These are phyloP conservation scores for Yarrowia alimentaria DNA, from an alignment of 805 yeast genomes.

Conservation along the genomic window DNA sequence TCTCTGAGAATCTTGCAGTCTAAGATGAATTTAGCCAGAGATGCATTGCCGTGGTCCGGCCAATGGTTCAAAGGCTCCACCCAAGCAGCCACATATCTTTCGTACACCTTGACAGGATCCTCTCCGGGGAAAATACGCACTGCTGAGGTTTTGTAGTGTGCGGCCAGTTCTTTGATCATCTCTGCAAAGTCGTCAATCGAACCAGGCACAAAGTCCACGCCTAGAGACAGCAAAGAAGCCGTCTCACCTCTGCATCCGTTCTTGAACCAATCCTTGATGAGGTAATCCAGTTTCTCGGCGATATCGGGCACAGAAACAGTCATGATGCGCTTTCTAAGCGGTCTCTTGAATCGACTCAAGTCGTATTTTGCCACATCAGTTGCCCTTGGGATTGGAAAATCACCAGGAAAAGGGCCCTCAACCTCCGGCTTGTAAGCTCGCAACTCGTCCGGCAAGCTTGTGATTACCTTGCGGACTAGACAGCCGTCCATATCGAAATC, in stretches of 20 bases:
- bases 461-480: slow-evolving; percentile 8
- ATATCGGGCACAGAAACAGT: background rate
- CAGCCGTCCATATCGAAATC: slow-evolving; percentile 15
- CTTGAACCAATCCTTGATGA: slow-evolving; percentile 6
- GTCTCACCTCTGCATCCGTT: background rate
- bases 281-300: background rate
- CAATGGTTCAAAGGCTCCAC: background rate
- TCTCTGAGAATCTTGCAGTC: background rate
- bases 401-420: background rate
- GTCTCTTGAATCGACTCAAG: background rate
- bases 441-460: slow-evolving; percentile 1
- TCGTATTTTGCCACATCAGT: background rate
- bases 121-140: background rate
- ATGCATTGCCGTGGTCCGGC: background rate
- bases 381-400: background rate
- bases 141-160: slow-evolving; percentile 2
- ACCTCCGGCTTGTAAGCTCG: slow-evolving; percentile 4
- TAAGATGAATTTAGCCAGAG: background rate
- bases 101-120: slow-evolving; percentile 8
- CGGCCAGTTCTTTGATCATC: background rate
- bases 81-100: background rate
- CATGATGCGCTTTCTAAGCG: background rate
- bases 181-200: slow-evolving; percentile 9
- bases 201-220: background rate
- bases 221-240: background rate